Percentiles rank a stretch among this genome's conserved stretches.
Conservation (phyloP, 192 early-diverging fungal species). For the Coemansia asiatica region DNA sequence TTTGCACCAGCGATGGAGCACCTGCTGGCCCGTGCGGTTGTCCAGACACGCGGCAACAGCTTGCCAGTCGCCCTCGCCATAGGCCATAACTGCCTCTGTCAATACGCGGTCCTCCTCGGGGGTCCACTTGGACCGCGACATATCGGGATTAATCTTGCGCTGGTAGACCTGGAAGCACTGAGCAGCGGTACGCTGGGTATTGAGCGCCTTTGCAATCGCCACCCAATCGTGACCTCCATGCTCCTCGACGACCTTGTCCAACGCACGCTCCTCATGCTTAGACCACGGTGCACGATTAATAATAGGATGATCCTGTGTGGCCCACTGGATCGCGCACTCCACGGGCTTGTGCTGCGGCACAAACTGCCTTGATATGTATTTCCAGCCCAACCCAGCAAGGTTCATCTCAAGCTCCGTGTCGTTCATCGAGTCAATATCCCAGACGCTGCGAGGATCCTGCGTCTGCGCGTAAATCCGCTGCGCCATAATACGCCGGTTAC, state of each 20-base stretch:
- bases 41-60: slow-evolving; percentile 65
- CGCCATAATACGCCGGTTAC: slow-evolving; percentile 53
- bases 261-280: slow-evolving; percentile 54
- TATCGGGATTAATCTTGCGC: slow-evolving; percentile 49
- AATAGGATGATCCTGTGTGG: slow-evolving; percentile 71
- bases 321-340: slow-evolving; percentile 82
- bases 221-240: slow-evolving; percentile 64
- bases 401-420: slow-evolving; percentile 54
- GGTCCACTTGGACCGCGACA: slow-evolving; percentile 63
- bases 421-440: slow-evolving; percentile 48
- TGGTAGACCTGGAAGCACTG: slow-evolving; percentile 75
- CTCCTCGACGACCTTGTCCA: slow-evolving; percentile 53
- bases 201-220: slow-evolving; percentile 61
- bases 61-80: slow-evolving; percentile 75
- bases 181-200: slow-evolving; percentile 67
- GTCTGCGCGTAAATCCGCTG: slow-evolving; percentile 52
- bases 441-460: slow-evolving; percentile 48
- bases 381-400: slow-evolving; percentile 54
- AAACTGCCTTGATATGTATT: slow-evolving; percentile 52
- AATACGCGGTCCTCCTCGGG: slow-evolving; percentile 66
- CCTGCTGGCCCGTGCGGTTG: slow-evolving; percentile 69
- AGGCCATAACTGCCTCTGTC: slow-evolving; percentile 61
- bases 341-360: slow-evolving; percentile 61
- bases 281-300: slow-evolving; percentile 74
- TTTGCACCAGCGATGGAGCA: slow-evolving; percentile 72